Evolutionary conservation across 176 grass and related monocot genomes (phyloP).

Genomic region (Dendrocalamus sinicus): DNA sequence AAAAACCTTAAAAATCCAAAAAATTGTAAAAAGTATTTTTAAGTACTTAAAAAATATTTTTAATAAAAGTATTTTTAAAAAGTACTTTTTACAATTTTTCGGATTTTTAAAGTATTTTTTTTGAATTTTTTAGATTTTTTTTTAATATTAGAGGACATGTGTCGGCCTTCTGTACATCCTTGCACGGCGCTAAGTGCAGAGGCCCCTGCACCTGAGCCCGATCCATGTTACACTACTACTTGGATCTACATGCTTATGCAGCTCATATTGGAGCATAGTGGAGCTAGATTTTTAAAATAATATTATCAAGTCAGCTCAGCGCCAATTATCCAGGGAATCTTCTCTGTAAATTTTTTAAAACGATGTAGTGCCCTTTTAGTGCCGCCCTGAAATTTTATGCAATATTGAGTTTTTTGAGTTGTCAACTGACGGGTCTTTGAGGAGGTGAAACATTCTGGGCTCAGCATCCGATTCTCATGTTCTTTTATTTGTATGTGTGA

Average conservation of each 20-base stretch:
- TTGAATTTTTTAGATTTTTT: too few relatives aligned
- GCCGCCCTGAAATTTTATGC: constrained; percentile 18
- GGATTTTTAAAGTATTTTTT: too few relatives aligned
- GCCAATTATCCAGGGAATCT: constrained; percentile 36
- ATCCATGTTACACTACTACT: not conserved
- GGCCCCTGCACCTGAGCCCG: too few relatives aligned
- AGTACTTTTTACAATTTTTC: too few relatives aligned
- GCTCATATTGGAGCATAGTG: not conserved
- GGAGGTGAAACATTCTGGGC: constrained; percentile 36
- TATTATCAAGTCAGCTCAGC: constrained; percentile 11
- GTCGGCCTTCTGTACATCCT: too few relatives aligned
- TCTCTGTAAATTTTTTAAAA: constrained; percentile 20
- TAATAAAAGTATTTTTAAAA: too few relatives aligned
- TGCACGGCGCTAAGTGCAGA: too few relatives aligned
- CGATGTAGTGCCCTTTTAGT: not conserved
- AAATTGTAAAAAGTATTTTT: too few relatives aligned
- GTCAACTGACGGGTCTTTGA: constrained; percentile 19
- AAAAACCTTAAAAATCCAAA: too few relatives aligned
- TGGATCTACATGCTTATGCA: constrained; percentile 37
- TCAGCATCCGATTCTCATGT: constrained; percentile 49
- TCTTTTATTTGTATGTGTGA: constrained; percentile 44
- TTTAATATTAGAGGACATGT: too few relatives aligned
- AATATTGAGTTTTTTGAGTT: constrained; percentile 28
- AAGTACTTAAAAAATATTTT: too few relatives aligned
- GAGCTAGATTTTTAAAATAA: constrained; percentile 18